Evolutionary conservation across 768 basidiomycete genomes (phyloP), one percentile per base, ranked within the genome.

Genomic region (Termitomyces sp.): DNA sequence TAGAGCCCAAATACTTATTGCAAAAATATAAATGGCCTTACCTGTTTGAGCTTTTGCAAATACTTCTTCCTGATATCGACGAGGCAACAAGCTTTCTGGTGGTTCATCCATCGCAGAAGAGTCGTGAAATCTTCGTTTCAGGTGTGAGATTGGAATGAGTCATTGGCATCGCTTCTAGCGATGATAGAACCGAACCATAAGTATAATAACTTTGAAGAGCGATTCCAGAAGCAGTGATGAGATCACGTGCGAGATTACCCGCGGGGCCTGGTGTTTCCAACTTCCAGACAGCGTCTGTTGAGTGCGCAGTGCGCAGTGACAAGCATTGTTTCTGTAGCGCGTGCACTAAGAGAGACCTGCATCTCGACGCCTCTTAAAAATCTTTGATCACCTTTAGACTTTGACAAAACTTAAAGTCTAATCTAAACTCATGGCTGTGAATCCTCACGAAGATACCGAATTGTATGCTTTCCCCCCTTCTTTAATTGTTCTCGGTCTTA

Each of bases 381-480:
- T 24, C 34, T 15, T 47, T 3, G 21, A n/a, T 37, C 17, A 35
- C 9, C 7, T 41, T 17, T 30, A 14, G 34, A 14, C 34, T 35
- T 32, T 9, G 9, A 32, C 30, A 12, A 50, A 17, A 19, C 44
- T 26, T 37, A 8, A 46, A 34, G 45, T 53, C 47, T 54, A n/a
- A 58, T 55, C 57, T 53, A 3, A 40, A 14, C 11, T 37, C 22
- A 86, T 88, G 87, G 72, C 85, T 6, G 70, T 88, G 52, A 92
- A 94, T 66, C 81, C 88, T 30, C 78, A 93, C 77, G 90, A 96
- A 75, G 94, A 98, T 69, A 96, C 94, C 2, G 94, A 98, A 80
- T 97, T 98, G 94, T 95, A 69, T 71, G 90, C 56, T 45, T 12
- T n/a, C 34, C 15, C 10, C 1, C 21, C 8, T 14, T 28, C 11